Conservation (phyloP, 2,329 filamentous ascomycete genomes). For the Amesomyces nigricolor region DNA sequence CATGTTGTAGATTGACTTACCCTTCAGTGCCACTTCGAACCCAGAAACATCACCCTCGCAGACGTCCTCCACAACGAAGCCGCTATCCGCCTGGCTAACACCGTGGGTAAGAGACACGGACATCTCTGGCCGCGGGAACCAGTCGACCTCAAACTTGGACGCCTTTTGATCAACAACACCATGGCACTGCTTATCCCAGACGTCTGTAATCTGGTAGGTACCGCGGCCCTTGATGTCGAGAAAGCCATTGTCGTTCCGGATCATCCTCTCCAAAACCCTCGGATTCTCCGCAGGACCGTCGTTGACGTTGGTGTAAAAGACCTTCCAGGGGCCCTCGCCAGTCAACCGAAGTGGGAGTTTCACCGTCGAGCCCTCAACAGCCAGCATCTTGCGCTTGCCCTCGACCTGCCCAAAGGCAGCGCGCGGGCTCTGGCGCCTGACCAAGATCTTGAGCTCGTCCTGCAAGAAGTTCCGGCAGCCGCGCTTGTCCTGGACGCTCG, state of each 20-base stretch:
- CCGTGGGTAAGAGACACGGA: slow-evolving; percentile 60
- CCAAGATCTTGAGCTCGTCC: slow-evolving; percentile 77
- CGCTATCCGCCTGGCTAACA: slow-evolving; percentile 47
- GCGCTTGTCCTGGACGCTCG: slow-evolving; percentile 77
- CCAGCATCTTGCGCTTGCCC: slow-evolving; percentile 66
- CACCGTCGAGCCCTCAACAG: slow-evolving; percentile 69
- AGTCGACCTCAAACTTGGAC: slow-evolving; percentile 71
- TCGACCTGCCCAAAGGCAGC: slow-evolving; percentile 82
- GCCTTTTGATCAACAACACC: slow-evolving; percentile 71
- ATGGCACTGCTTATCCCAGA: slow-evolving; percentile 75
- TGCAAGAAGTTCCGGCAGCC: slow-evolving; percentile 83
- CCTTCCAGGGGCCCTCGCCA: slow-evolving; percentile 77
- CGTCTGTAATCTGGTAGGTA: slow-evolving; percentile 71
- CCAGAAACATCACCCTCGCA: slow-evolving; percentile 93
- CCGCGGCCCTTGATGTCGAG: slow-evolving; percentile 63
- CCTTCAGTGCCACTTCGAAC: slow-evolving; percentile 73
- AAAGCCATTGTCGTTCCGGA: slow-evolving; percentile 58
- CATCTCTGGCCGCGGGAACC: slow-evolving; percentile 76
- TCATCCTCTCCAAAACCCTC: slow-evolving; percentile 41
- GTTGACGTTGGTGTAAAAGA: slow-evolving; percentile 68
- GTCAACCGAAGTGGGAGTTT: slow-evolving; percentile 77
- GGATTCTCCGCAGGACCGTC: slow-evolving; percentile 38
- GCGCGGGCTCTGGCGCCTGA: slow-evolving; percentile 81
- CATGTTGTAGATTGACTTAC: slow-evolving; percentile 39
- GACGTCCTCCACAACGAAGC: slow-evolving; percentile 70